A percentile compares a stretch with the other conserved stretches of the same genome.
phyloP scores from a whole-genome alignment of 148 eudicot genomes.

The Vaccinium macrocarpon region DNA sequence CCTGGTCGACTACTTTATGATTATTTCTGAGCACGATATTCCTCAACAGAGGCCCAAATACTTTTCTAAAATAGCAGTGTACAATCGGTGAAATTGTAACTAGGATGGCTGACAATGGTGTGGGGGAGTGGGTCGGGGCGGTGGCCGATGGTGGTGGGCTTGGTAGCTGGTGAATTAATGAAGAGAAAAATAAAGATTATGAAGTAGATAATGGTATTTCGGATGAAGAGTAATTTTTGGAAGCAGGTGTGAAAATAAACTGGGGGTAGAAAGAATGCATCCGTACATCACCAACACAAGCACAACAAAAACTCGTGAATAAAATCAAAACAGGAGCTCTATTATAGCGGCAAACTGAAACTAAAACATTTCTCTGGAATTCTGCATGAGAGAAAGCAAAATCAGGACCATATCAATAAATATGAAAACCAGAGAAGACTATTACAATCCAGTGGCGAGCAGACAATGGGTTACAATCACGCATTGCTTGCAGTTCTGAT shows the following conservation, averaged over 20 bases:
- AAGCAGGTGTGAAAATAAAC: background rate
- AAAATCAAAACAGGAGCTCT: background rate
- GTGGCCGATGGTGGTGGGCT: background rate
- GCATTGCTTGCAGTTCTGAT: conserved; percentile 85
- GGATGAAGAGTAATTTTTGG: background rate
- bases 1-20: background rate
- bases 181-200: background rate
- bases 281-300: background rate
- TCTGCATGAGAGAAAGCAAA: background rate
- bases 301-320: background rate
- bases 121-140: too few relatives aligned
- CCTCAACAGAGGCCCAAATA: background rate
- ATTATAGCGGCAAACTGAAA: background rate
- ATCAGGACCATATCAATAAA: background rate
- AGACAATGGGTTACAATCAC: conserved; percentile 83
- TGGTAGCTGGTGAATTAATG: background rate
- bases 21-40: background rate
- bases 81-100: background rate
- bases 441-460: conserved; percentile 99
- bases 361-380: background rate
- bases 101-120: background rate
- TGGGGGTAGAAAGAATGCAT: background rate
- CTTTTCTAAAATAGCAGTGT: background rate
- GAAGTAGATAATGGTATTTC: background rate
- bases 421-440: background rate